Conservation (phyloP, 805 yeast genomes). For the Naumovozyma baii region DNA sequence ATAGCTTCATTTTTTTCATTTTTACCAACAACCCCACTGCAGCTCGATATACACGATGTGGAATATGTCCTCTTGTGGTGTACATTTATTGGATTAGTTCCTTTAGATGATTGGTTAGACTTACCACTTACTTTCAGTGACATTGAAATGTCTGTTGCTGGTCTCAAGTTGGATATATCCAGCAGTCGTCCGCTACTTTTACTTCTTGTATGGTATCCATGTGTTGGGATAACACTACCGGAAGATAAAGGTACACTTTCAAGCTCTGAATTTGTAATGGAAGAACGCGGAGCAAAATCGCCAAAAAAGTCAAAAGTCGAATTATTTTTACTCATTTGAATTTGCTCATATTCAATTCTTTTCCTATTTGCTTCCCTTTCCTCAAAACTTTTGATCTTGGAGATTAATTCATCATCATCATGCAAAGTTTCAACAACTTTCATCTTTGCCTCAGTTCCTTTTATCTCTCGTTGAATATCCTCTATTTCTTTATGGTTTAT, state of each 20-base stretch:
- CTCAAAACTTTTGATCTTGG: conserved; percentile 16
- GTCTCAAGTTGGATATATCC: conserved; percentile 6
- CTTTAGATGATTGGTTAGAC: background rate
- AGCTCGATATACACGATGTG: conserved; percentile 35
- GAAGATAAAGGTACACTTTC: conserved; percentile 7
- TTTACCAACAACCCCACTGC: conserved; percentile 39
- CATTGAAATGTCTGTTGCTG: background rate
- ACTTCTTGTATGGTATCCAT: conserved; percentile 29
- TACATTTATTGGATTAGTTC: conserved; percentile 7
- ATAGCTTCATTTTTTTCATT: conserved; percentile 39
- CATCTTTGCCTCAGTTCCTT: conserved; percentile 50
- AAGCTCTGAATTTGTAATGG: background rate
- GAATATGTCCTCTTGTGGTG: conserved; percentile 28
- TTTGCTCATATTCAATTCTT: conserved; percentile 2
- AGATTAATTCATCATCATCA: conserved; percentile 23
- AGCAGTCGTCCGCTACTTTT: conserved; percentile 21
- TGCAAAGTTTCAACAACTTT: conserved; percentile 38
- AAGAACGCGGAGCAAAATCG: conserved; percentile 17
- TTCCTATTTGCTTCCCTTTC: conserved; percentile 7
- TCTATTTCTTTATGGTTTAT: conserved; percentile 49
- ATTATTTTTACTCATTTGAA: conserved; percentile 10
- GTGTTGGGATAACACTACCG: conserved; percentile 11
- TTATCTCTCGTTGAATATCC: conserved; percentile 43
- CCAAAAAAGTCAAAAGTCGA: conserved; percentile 34
- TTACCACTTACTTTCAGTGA: background rate